Evolutionary conservation across 192 early-diverging fungal genomes (phyloP).

Genomic region (Entrophospora sp.): DNA sequence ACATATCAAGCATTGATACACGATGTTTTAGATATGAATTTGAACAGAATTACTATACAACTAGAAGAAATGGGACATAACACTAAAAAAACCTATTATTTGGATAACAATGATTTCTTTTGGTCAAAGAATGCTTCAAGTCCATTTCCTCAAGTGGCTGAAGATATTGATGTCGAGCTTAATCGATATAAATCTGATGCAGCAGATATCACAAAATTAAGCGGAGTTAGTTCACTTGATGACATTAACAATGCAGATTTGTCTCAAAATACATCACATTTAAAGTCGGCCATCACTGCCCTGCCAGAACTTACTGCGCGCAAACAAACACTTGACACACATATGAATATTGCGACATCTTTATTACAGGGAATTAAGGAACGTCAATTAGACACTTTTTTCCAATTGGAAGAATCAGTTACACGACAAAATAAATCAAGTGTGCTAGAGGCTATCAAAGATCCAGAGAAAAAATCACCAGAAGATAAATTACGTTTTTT

Average conservation of each 20-base stretch:
- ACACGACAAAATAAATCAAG: constrained; percentile 66
- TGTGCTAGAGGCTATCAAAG: constrained; percentile 75
- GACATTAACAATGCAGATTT: constrained; percentile 73
- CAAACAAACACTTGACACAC: constrained; percentile 92
- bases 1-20: constrained; percentile 96
- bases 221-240: constrained; percentile 74
- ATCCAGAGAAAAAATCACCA: constrained; percentile 68
- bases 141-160: constrained; percentile 96
- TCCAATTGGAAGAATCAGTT: constrained; percentile 88
- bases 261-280: constrained; percentile 72
- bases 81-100: constrained; percentile 71
- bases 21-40: constrained; percentile 86
- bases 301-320: constrained; percentile 91
- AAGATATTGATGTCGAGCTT: constrained; percentile 88
- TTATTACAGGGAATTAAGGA: constrained; percentile 85
- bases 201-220: constrained; percentile 79
- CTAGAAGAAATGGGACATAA: constrained; percentile 57
- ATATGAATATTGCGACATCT: constrained; percentile 94
- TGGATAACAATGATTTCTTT: constrained; percentile 85
- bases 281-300: constrained; percentile 85
- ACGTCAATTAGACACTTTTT: constrained; percentile 87
- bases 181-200: constrained; percentile 94
- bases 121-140: constrained; percentile 87
- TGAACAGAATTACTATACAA: constrained; percentile 73
- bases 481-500: constrained; percentile 90